Evolutionary conservation across 1,139 yeast genomes (phyloP), one percentile per base, ranked within the genome.

Genomic region (Pichia sp.): DNA sequence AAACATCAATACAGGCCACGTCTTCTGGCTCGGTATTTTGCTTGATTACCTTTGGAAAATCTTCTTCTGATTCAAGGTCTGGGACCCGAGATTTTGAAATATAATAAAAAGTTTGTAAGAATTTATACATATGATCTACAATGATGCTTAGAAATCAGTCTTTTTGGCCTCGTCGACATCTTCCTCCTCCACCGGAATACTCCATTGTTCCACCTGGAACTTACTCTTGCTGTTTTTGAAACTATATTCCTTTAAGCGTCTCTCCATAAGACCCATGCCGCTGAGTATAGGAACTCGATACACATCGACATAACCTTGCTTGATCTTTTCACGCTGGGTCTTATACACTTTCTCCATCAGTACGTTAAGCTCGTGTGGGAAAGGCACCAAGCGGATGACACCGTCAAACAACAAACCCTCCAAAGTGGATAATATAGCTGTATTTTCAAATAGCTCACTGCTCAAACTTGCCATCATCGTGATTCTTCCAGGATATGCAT

Each of bases 151-250:
- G 17, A 50, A 54, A 20, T 48, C 55, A 0, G 48, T 27, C 30
- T 50, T 56, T 14, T 44, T 51, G 12, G 30, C 34, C 5, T 53
- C 58, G 33, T 74, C 79, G 38, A 74, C 78, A 17, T 78, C 85
- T 41, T 79, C 83, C 55, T 84, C 91, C 58, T 89, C 97, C 2
- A 93, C 96, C 0, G 99, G 98, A 49, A 93, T 93, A 29, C 96
- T 89, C 96, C 97, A 92, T 65, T 84, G 89, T 61, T 87, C 92
- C 56, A 92, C 86, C 64, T 87, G 96, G 67, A 93, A 90, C 65
- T 80, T 83, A 70, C 84, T 83, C 59, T 87, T 78, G 14, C 96
- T 93, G 59, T 90, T 90, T 65, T 86, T 84, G 72, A 92, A 93
- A 3, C 96, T 92, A 69, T 80, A 85, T 70, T 92, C 97, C 53